Conservation (phyloP, 139 green algal species). For the Ettlia oleoabundans region DNA sequence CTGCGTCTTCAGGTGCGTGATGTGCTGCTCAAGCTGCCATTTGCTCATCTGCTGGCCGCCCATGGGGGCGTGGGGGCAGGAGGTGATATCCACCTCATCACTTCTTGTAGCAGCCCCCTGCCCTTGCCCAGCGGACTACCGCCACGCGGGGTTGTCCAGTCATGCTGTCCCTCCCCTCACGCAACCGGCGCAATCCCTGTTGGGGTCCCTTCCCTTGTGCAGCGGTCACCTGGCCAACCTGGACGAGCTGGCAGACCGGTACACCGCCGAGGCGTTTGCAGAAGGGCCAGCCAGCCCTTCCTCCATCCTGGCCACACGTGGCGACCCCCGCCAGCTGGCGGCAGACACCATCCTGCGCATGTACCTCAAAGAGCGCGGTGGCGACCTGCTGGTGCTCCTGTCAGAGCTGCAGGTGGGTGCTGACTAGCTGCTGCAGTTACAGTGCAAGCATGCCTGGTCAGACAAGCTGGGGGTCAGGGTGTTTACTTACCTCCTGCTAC, state of each 20-base stretch:
- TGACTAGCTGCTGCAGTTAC: neutral
- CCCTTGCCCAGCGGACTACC: too few relatives aligned
- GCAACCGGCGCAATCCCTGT: too few relatives aligned
- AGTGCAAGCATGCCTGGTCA: too few relatives aligned
- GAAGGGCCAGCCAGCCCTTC: slow-evolving; percentile 9
- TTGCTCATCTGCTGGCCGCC: neutral
- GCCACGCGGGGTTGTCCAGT: too few relatives aligned
- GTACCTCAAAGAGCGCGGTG: slow-evolving; percentile 48
- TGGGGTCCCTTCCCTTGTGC: too few relatives aligned
- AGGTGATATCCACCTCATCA: too few relatives aligned
- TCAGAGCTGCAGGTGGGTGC: slow-evolving; percentile 72
- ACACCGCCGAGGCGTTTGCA: slow-evolving; percentile 17
- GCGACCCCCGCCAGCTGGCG: slow-evolving; percentile 16
- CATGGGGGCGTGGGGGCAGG: too few relatives aligned
- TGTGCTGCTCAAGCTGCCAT: neutral
- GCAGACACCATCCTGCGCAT: slow-evolving; percentile 48
- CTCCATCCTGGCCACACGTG: neutral
- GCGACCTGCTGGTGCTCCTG: slow-evolving; percentile 70
- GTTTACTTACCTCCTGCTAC: too few relatives aligned
- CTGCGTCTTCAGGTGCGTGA: slow-evolving; percentile 38
- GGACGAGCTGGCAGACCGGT: slow-evolving; percentile 54
- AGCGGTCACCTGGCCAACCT: slow-evolving; percentile 62
- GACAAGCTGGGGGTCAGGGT: too few relatives aligned
- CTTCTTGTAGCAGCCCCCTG: too few relatives aligned
- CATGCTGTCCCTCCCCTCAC: neutral